Conservation (phyloP, 192 early-diverging fungal species). For the Jimgerdemannia flammicorona region DNA sequence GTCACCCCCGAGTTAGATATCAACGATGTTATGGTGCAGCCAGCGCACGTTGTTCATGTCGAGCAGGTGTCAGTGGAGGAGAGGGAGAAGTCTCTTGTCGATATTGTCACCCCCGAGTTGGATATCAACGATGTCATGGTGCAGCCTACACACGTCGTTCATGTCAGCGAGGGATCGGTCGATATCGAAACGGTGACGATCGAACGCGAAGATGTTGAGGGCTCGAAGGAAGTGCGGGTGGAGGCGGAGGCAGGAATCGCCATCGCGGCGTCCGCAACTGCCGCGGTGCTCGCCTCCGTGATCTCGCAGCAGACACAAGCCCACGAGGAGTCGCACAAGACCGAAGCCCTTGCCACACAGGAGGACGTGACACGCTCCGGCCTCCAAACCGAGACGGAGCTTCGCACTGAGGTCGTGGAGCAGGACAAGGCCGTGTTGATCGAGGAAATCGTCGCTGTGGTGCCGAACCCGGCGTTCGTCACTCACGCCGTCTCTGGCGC, state of each 20-base stretch:
- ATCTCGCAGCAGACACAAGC: not conserved
- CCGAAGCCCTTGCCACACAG: not conserved
- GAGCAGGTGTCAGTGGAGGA: no score
- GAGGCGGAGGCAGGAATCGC: not conserved
- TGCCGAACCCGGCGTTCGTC: not conserved
- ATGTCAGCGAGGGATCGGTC: not conserved
- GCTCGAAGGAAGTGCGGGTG: not conserved
- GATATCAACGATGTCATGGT: no score
- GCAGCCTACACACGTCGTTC: not conserved
- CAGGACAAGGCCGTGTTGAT: not conserved
- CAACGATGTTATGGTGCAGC: not conserved
- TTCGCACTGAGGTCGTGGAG: not conserved
- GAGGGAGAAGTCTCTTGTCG: no score
- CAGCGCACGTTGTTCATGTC: no score
- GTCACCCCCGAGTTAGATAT: not conserved
- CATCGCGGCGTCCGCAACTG: not conserved
- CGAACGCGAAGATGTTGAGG: no score
- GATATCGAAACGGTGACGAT: no score
- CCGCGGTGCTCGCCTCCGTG: not conserved
- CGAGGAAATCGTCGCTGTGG: not conserved
- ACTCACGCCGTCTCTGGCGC: no score
- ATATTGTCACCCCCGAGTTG: no score
- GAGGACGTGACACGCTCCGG: not conserved
- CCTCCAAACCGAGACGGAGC: not conserved
- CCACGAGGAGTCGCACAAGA: not conserved